Percentiles rank a stretch among this genome's conserved stretches.
phyloP scores from a whole-genome alignment of 192 early-diverging fungal species.

The Backusella mclennaniae region DNA sequence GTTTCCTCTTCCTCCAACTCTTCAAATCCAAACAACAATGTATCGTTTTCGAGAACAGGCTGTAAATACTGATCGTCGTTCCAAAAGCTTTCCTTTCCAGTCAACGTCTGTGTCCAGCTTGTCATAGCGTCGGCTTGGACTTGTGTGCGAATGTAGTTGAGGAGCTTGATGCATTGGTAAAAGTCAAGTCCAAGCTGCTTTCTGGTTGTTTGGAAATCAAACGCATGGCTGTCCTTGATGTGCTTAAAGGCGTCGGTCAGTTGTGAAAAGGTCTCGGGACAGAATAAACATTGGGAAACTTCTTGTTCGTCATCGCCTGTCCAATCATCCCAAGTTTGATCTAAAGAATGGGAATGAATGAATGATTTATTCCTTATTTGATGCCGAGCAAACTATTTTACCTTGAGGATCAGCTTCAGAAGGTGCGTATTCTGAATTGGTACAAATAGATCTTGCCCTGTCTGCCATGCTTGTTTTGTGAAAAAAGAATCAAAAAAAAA shows the following conservation, averaged over 20 bases:
- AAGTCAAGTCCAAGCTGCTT: slow-evolving; percentile 67
- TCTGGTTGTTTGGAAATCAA: slow-evolving; percentile 62
- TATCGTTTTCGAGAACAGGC: slow-evolving; percentile 67
- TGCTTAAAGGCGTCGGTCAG: slow-evolving; percentile 62
- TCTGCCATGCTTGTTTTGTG: neutral
- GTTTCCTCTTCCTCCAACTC: slow-evolving; percentile 56
- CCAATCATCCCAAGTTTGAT: slow-evolving; percentile 65
- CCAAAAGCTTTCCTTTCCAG: slow-evolving; percentile 55
- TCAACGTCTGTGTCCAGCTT: slow-evolving; percentile 28
- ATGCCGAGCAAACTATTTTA: neutral
- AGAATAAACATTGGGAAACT: slow-evolving; percentile 72
- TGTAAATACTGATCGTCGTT: slow-evolving; percentile 65
- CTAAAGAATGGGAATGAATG: slow-evolving; percentile 10
- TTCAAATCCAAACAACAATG: slow-evolving; percentile 59
- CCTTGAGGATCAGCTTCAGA: slow-evolving; percentile 34
- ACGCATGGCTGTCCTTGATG: slow-evolving; percentile 54
- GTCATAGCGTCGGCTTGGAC: slow-evolving; percentile 20
- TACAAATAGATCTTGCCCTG: neutral
- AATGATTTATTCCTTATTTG: neutral
- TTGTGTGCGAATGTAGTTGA: slow-evolving; percentile 66
- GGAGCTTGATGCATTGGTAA: slow-evolving; percentile 78
- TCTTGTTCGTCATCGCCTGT: slow-evolving; percentile 53
- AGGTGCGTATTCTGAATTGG: slow-evolving; percentile 17
- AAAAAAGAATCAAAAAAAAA: neutral
- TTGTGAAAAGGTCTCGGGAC: slow-evolving; percentile 49